Evolutionary conservation across 495 filamentous ascomycete genomes (phyloP).

Genomic region (Lineolata rhizophorae): DNA sequence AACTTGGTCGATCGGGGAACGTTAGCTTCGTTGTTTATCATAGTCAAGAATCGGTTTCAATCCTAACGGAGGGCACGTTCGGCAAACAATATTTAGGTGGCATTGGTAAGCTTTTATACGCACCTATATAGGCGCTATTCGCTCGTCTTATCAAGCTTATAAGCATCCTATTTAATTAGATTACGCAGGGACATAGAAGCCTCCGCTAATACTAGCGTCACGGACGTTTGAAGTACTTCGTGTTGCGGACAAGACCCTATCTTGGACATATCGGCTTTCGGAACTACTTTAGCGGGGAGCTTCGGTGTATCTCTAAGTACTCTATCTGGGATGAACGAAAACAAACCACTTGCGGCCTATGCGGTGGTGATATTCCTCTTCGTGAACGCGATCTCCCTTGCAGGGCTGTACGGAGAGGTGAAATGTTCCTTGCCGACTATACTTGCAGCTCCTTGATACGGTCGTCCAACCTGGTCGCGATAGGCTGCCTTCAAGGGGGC

Average conservation of each 20-base stretch:
- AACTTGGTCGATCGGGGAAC: no score
- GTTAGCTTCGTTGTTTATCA: no score
- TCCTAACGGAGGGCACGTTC: no score
- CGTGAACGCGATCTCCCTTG: slow-evolving; percentile 3
- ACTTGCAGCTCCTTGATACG: background rate
- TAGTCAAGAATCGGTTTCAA: no score
- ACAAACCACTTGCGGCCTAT: slow-evolving; percentile 3
- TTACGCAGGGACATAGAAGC: no score
- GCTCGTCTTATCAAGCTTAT: no score
- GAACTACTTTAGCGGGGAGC: slow-evolving; percentile 2
- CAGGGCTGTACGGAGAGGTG: slow-evolving; percentile 4
- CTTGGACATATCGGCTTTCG: slow-evolving; percentile 1
- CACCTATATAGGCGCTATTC: no score
- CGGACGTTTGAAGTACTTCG: no score
- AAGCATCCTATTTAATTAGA: no score
- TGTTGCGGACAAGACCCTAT: background rate
- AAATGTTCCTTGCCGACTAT: slow-evolving; percentile 1
- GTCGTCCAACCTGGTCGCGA: background rate
- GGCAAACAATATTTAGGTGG: no score
- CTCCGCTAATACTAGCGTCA: no score
- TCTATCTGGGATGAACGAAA: slow-evolving; percentile 6
- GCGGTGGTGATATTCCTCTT: slow-evolving; percentile 4
- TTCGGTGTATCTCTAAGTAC: slow-evolving; percentile 4
- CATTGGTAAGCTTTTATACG: no score
- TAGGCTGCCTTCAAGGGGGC: slow-evolving; percentile 1